These are phyloP conservation scores for Eucalyptus guilfoylei DNA, from an alignment of 345 rosid species.

Conservation along the genomic window DNA sequence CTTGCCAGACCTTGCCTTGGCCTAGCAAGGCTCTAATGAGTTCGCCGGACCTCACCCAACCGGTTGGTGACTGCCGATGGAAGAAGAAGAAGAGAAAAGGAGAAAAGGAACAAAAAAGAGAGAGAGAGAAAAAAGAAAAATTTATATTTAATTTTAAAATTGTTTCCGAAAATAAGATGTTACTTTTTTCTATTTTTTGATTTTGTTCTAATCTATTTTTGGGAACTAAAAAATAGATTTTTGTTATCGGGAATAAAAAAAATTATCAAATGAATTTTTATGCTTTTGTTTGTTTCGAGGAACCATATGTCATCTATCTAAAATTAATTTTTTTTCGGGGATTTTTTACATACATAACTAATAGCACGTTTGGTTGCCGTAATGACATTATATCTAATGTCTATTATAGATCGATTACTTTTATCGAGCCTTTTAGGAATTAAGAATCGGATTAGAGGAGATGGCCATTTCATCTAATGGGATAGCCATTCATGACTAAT, in stretches of 20 bases:
- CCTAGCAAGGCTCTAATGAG: fast-evolving
- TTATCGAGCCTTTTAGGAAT: neutral
- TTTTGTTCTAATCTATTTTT: too few relatives aligned
- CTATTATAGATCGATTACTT: neutral
- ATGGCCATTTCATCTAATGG: neutral
- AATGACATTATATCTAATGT: neutral
- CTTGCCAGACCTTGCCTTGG: fast-evolving
- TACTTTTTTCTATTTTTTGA: too few relatives aligned
- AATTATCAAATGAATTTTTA: fast-evolving
- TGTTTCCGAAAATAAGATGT: fast-evolving
- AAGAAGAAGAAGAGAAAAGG: too few relatives aligned
- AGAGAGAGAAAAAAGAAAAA: too few relatives aligned
- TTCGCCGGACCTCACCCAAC: fast-evolving
- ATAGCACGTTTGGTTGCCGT: neutral
- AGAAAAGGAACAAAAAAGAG: too few relatives aligned
- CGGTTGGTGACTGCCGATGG: fast-evolving
- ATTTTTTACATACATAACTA: neutral
- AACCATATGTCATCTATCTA: neutral
- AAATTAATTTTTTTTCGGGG: neutral
- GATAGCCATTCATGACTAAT: neutral
- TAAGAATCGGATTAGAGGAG: neutral
- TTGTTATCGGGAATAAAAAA: fast-evolving
- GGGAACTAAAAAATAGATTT: too few relatives aligned
- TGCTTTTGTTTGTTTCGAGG: fast-evolving
- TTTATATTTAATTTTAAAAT: too few relatives aligned